Percentiles rank a stretch among this genome's conserved stretches.
Conservation (phyloP, 139 green algal genomes). For the Desmodesmus armatus region DNA sequence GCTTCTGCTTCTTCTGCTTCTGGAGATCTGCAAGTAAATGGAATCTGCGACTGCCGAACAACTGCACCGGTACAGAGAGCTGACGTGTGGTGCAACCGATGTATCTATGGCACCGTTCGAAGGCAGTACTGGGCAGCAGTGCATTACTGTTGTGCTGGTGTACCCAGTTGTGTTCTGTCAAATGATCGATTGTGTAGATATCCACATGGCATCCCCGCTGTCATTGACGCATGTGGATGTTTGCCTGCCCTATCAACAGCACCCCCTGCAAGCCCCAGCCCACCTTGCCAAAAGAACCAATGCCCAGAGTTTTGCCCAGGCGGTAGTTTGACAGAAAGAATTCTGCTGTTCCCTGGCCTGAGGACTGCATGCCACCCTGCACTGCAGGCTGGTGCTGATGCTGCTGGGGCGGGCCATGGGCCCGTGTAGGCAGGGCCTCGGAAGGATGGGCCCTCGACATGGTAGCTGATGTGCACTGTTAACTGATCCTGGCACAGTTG, state of each 20-base stretch:
- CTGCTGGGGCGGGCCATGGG: background rate
- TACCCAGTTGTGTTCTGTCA: background rate
- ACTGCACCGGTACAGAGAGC: too few relatives aligned
- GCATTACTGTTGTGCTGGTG: background rate
- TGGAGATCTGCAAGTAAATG: too few relatives aligned
- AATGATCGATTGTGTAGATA: background rate
- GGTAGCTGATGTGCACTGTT: too few relatives aligned
- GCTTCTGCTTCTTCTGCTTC: too few relatives aligned
- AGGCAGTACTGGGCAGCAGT: background rate
- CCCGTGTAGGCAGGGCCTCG: slow-evolving; percentile 7
- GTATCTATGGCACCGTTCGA: background rate
- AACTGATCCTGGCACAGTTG: slow-evolving; percentile 24
- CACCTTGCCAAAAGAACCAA: slow-evolving; percentile 98
- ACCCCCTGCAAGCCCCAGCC: background rate
- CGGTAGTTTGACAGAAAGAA: slow-evolving; percentile 97
- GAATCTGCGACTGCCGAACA: too few relatives aligned
- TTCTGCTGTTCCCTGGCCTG: slow-evolving; percentile 69
- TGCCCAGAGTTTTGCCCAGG: slow-evolving; percentile 98
- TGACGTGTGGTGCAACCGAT: background rate
- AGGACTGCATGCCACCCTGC: slow-evolving; percentile 19
- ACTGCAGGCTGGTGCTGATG: slow-evolving; percentile 9
- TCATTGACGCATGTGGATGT: background rate
- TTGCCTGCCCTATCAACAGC: background rate
- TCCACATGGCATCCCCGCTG: background rate
- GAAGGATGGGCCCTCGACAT: slow-evolving; percentile 36